Base-by-base conservation (phyloP, 192 early-diverging fungal species). In the Phycomyces blakesleeanus region DNA sequence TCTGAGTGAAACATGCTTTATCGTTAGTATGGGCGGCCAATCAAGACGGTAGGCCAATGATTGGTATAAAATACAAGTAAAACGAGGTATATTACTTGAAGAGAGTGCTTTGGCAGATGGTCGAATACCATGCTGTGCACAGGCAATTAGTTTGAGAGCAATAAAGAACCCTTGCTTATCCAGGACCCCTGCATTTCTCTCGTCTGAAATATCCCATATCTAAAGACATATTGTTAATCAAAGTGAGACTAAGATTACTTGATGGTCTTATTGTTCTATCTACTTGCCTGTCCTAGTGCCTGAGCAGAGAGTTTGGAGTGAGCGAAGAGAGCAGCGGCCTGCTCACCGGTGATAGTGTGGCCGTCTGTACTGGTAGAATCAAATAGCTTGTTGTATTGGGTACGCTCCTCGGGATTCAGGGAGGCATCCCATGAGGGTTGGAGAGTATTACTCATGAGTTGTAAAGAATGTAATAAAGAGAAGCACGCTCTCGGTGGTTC, bases 81-180 rank as follows among this genome's bases (percentile, higher is more conserved):
- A 40, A 14, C 5, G 21, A 42, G 9, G 11, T 47, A 5, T 21
- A 37, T 53, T 57, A 66, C 64, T 51, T 18, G 64, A 57, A 6
- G 55, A 51, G 3, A 66, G 20, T 9, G 58, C 25, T 0, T 55
- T 41, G 14, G 63, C 25, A 78, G 83, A 40, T 77, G 82, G 3
- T 79, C 75, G 57, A 18, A 86, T 80, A 22, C 87, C 88, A 38
- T 77, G 78, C 69, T 97, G 95, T 9, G 82, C 87, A 18, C 92
- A 76, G n/a, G 92, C 89, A 70, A 97, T 94, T 55, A 94, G 75
- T 70, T 94, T 97, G 60, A 95, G 67, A 6, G 90, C 91, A 27
- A 88, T 81, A 62, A 69, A 79, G 73, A 97, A 97, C 25, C 80
- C 86, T 15, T 72, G 72, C 34, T 80, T 75, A n/a, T 84, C 84